Conservation (phyloP, 1,139 yeast genomes). For the Scheffersomyces illinoinensis region DNA sequence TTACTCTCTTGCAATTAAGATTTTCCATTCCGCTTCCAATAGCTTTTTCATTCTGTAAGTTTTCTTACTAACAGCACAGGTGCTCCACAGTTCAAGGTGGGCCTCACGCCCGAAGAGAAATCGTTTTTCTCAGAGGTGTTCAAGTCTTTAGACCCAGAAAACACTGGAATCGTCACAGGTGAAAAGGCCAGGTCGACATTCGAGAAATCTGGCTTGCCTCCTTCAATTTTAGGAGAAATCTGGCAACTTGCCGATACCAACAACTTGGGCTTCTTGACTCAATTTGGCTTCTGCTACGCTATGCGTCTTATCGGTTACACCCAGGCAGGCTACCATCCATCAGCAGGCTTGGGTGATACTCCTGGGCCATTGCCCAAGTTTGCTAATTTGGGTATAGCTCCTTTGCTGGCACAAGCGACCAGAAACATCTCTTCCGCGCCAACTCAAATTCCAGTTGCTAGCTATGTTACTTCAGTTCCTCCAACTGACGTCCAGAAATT, state of each 20-base stretch:
- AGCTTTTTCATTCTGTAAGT: not conserved
- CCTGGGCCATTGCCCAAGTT: slow-evolving; percentile 64
- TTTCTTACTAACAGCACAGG: slow-evolving; percentile 11
- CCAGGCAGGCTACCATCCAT: slow-evolving; percentile 68
- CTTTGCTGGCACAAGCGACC: slow-evolving; percentile 17
- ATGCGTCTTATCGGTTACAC: slow-evolving; percentile 88
- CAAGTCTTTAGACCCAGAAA: slow-evolving; percentile 75
- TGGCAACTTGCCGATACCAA: slow-evolving; percentile 91
- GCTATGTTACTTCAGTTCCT: slow-evolving; percentile 45
- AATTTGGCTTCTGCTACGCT: slow-evolving; percentile 79
- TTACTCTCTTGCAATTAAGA: no score
- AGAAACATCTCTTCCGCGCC: slow-evolving; percentile 43
- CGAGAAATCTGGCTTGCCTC: slow-evolving; percentile 83
- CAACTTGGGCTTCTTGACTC: slow-evolving; percentile 83
- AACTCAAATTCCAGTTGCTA: slow-evolving; percentile 13
- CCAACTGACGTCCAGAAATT: slow-evolving; percentile 70
- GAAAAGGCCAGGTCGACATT: slow-evolving; percentile 84
- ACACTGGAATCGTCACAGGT: slow-evolving; percentile 83
- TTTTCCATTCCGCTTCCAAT: not conserved
- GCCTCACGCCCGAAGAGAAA: slow-evolving; percentile 79
- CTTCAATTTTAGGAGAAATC: slow-evolving; percentile 78
- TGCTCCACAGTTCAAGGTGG: slow-evolving; percentile 43
- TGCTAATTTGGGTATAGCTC: slow-evolving; percentile 29
- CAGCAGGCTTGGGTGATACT: slow-evolving; percentile 48
- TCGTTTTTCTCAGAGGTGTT: slow-evolving; percentile 72